Evolutionary conservation across 805 yeast genomes (phyloP).

Genomic region (Candida coquimbonensis): DNA sequence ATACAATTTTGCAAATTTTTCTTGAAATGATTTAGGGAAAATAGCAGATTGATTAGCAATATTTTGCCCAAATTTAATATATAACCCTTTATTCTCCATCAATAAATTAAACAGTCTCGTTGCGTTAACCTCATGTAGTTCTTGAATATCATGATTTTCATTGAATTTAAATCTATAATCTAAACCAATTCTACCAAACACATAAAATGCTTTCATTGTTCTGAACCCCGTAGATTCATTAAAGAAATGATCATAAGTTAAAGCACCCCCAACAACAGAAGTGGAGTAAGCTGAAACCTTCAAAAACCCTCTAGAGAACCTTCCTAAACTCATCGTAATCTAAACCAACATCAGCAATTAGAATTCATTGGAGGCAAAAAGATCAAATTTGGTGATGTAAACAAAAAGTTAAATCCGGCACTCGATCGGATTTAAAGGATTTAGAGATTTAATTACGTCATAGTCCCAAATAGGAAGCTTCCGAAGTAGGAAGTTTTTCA

Average conservation of each 20-base stretch:
- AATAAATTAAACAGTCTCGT: slow-evolving; percentile 40
- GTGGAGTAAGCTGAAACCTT: slow-evolving; percentile 3
- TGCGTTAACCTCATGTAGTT: slow-evolving; percentile 55
- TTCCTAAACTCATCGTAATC: too few relatives aligned
- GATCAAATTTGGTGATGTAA: too few relatives aligned
- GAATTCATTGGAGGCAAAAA: too few relatives aligned
- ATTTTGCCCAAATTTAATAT: slow-evolving; percentile 74
- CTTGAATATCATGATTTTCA: slow-evolving; percentile 38
- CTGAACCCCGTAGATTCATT: slow-evolving; percentile 47
- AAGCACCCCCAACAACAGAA: slow-evolving; percentile 13
- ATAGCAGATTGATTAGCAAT: slow-evolving; percentile 67
- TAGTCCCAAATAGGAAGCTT: not conserved
- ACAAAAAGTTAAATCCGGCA: not conserved
- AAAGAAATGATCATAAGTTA: slow-evolving; percentile 29
- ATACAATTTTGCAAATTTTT: slow-evolving; percentile 48
- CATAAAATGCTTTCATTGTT: slow-evolving; percentile 43
- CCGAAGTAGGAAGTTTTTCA: not conserved
- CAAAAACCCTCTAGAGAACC: not conserved
- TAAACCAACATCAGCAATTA: too few relatives aligned
- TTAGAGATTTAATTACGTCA: not conserved
- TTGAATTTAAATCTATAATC: slow-evolving; percentile 53
- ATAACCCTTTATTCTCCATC: slow-evolving; percentile 48
- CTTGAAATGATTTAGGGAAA: slow-evolving; percentile 60
- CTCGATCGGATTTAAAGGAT: not conserved
- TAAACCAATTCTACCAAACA: slow-evolving; percentile 43